phyloP scores from a whole-genome alignment of 1,284 basidiomycete genomes.

The Leccinum huronense region DNA sequence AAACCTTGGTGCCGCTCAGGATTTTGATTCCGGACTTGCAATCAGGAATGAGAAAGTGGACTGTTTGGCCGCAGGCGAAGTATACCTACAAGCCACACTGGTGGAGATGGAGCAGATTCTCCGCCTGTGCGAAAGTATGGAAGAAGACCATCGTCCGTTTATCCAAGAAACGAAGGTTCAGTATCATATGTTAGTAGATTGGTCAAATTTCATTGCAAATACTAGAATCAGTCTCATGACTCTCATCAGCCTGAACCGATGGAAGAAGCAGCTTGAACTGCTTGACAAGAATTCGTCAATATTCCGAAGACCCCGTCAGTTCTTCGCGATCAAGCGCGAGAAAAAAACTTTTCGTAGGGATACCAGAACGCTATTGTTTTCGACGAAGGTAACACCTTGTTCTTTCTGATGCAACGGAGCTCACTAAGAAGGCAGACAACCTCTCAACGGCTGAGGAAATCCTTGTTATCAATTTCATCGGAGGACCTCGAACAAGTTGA shows the following conservation, averaged over 20 bases:
- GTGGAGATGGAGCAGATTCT: conserved; percentile 12
- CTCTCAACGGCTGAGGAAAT: conserved; percentile 15
- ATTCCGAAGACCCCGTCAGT: neutral
- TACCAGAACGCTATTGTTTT: conserved; percentile 4
- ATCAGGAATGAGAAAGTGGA: neutral
- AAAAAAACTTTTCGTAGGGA: conserved; percentile 3
- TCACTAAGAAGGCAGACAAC: conserved; percentile 12
- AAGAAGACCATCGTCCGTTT: neutral
- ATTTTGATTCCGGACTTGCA: conserved; percentile 1
- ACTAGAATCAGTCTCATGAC: neutral
- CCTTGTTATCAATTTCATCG: neutral
- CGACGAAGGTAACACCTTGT: neutral
- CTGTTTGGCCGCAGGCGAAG: conserved; percentile 2
- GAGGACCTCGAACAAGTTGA: too few species aligned
- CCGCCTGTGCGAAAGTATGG: neutral
- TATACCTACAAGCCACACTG: conserved; percentile 16
- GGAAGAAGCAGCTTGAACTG: conserved; percentile 9
- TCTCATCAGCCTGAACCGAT: conserved; percentile 5
- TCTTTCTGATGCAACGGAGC: neutral
- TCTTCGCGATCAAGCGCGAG: neutral
- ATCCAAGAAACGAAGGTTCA: conserved; percentile 9
- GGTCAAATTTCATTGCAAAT: rapidly evolving
- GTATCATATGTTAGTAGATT: neutral
- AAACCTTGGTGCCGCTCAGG: neutral
- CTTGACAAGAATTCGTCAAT: conserved; percentile 2